These are phyloP conservation scores for Coniochaeta hoffmannii DNA, from an alignment of 2,329 filamentous ascomycete species.

Conservation along the genomic window DNA sequence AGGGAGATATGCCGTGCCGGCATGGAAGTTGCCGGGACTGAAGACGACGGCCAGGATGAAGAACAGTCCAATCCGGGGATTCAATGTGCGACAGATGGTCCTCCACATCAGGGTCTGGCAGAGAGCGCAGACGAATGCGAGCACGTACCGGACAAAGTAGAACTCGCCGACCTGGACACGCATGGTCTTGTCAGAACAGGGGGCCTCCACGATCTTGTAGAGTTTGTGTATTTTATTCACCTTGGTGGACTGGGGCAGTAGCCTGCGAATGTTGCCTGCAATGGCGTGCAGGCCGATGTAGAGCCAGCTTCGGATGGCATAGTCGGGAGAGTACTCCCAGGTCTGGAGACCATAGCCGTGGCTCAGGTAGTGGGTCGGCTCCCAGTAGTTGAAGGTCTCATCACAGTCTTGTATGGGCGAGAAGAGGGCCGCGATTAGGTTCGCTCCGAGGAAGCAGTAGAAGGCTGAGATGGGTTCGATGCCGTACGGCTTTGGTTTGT, in stretches of 20 bases:
- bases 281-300: slow-evolving; percentile 77
- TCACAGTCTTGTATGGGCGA: slow-evolving; percentile 97
- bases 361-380: slow-evolving; percentile 87
- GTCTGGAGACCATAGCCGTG: slow-evolving; percentile 93
- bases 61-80: slow-evolving; percentile 75
- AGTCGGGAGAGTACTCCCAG: slow-evolving; percentile 97
- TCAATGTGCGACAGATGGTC: slow-evolving; percentile 67
- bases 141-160: slow-evolving; percentile 70
- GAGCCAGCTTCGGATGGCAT: slow-evolving; percentile 90
- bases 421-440: slow-evolving; percentile 68
- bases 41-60: slow-evolving; percentile 71
- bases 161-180: slow-evolving; percentile 60
- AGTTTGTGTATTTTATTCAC: slow-evolving; percentile 21
- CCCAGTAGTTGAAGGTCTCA: slow-evolving; percentile 99
- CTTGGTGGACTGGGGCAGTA: slow-evolving; percentile 57
- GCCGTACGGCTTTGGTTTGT: slow-evolving; percentile 46
- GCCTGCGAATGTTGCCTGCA: slow-evolving; percentile 56
- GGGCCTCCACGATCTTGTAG: slow-evolving; percentile 1
- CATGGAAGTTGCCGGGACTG: slow-evolving; percentile 90
- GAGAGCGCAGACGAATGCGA: slow-evolving; percentile 70
- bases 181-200: slow-evolving; percentile 8
- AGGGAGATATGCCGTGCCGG: slow-evolving; percentile 78
- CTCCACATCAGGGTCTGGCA: slow-evolving; percentile 79
- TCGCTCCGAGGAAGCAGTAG: slow-evolving; percentile 69
- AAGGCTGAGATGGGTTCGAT: slow-evolving; percentile 71